Evolutionary conservation across 768 basidiomycete genomes (phyloP), one percentile per base, ranked within the genome.

Genomic region (Tubosaeta brunneosetosa): DNA sequence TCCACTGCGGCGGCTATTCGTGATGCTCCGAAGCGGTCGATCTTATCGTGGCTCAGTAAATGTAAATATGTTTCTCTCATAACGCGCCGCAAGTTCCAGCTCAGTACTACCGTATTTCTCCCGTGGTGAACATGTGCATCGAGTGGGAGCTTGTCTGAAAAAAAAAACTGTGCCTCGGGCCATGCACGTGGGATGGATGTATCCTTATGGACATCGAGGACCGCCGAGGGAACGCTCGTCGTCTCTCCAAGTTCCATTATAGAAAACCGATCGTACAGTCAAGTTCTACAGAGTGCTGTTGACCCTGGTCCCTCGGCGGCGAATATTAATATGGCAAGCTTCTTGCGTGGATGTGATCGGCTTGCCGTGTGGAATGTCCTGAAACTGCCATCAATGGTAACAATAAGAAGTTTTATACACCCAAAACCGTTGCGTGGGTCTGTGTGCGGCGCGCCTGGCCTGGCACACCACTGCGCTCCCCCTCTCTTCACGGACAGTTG

Each of bases 121-220:
- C 37, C 34, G 43, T 44, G 50, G 43, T 17, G 26, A 51, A 51
- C 43, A 51, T 26, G 22, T 22, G 31, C 43, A 13, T 31, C 14
- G 14, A 13, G n/a, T n/a, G n/a, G n/a, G n/a, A n/a, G n/a, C n/a
- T n/a, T n/a, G 29, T 46, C 8, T n/a, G n/a, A 17, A 27, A 51
- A 51, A 46, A 47, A 51, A 52, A 32, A 46, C 44, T 45, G 46
- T 27, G 38, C 51, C 51, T 47, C n/a, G n/a, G n/a, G n/a, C n/a
- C 51, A 52, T 52, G 36, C 3, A 22, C 22, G 3, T n/a, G n/a
- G n/a, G n/a, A n/a, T n/a, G 22, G 22, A 22, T 22, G 22, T 22
- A 22, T 22, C 22, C 22, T 3, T 1, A 22, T 22, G 22, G 22
- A 22, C 22, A 34, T 34, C 34, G 5, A 14, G 6, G 36, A 8